Conservation (phyloP, 108 stramenopile genomes). For the Cyclotella sp. region DNA sequence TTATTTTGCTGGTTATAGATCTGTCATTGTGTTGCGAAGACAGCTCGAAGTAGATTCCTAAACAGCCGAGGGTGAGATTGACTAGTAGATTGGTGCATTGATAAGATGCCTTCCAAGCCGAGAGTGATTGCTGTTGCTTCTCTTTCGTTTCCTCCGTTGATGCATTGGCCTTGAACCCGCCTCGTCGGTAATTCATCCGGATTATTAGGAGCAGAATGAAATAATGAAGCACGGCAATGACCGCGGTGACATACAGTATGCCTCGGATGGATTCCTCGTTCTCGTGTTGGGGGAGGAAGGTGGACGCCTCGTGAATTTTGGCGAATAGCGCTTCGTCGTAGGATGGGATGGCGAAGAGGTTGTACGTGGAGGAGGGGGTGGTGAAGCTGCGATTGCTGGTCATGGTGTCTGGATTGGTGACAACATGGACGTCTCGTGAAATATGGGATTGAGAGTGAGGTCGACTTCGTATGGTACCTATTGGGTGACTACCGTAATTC, state of each 20-base stretch:
- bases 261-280: constrained; percentile 26
- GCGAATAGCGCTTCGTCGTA: constrained; percentile 31
- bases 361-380: neutral
- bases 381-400: neutral
- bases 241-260: constrained; percentile 25
- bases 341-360: constrained; percentile 8
- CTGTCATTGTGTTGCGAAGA: constrained; percentile 26
- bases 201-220: constrained; percentile 18
- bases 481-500: no score
- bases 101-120: constrained; percentile 55
- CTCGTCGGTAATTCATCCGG: neutral
- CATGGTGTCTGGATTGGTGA: no score
- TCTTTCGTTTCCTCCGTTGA: neutral
- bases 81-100: constrained; percentile 67
- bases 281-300: constrained; percentile 32
- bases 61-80: constrained; percentile 56
- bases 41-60: constrained; percentile 60
- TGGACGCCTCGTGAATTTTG: constrained; percentile 21
- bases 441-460: no score
- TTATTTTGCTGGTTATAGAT: constrained; percentile 43
- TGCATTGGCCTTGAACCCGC: neutral
- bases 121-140: neutral
- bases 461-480: no score
- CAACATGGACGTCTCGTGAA: no score
- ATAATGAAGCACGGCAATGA: constrained; percentile 30